A percentile compares a stretch with the other conserved stretches of the same genome.
Evolutionary conservation across 805 yeast genomes (phyloP).

Genomic region (Candida sakaeoensis): DNA sequence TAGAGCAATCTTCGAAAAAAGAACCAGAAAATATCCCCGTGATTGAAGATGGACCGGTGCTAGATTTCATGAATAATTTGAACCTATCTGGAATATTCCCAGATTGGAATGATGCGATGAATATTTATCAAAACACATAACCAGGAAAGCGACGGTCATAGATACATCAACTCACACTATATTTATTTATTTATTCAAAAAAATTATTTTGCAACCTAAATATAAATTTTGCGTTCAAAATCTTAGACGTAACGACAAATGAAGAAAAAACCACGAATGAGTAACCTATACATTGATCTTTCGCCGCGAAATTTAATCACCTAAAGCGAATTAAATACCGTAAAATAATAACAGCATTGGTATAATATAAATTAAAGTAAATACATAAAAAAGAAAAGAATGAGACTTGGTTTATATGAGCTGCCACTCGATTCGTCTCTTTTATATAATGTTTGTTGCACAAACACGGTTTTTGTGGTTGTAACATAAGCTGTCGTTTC

Average conservation of each 20-base stretch:
- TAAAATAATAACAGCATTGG: no score
- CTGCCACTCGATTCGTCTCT: constrained; percentile 1
- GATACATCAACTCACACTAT: no score
- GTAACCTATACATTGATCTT: no score
- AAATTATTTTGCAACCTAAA: no score
- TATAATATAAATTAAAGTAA: no score
- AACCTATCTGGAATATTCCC: constrained; percentile 17
- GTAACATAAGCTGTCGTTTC: constrained; percentile 5
- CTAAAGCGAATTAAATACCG: no score
- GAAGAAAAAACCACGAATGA: no score
- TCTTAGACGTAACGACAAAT: no score
- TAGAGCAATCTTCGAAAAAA: constrained; percentile 15
- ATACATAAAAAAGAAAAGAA: background rate
- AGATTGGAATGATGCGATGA: constrained; percentile 15
- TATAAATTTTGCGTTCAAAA: no score
- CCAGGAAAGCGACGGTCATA: no score
- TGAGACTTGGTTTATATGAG: background rate
- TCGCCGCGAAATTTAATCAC: no score
- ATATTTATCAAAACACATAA: background rate
- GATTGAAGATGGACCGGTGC: constrained; percentile 12
- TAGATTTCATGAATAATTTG: constrained; percentile 17
- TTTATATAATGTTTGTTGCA: constrained; percentile 2
- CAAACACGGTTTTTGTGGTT: constrained; percentile 4
- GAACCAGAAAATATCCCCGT: constrained; percentile 13
- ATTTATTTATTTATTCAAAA: no score